Base-by-base conservation (phyloP, 345 rosid genomes). In the Microcos paniculata region DNA sequence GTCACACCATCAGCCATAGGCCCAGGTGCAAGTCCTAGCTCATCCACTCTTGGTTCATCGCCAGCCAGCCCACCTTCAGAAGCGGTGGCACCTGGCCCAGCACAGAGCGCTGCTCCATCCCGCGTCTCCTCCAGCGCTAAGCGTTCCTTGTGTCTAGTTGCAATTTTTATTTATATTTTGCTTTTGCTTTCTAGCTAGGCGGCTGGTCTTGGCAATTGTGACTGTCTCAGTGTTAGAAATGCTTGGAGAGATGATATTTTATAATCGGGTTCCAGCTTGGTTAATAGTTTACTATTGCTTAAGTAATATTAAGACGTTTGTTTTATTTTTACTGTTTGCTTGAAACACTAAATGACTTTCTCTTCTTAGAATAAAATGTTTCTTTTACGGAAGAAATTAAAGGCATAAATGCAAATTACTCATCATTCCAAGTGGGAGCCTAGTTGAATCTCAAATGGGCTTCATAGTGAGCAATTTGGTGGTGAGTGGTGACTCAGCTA, bases 1-100 rank as follows among this genome's bases (percentile, higher is more conserved):
- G 80, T 82, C 43, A 71, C 5, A 15, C 16, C 45, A 28, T n/a
- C 59, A 8, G 43, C 74, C 13, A 0, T 46, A 14, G 28, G 30
- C 30, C 74, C 74, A 12, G 24, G 30, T 10, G 48, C 62, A 30
- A 51, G 66, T 16, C 73, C 56, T 31, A 52, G 45, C 30, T 26
- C 61, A 31, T 7, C 79, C 53, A 18, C 58, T 12, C 23, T 62
- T 19, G 38, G 69, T 33, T 71, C 71, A 18, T 56, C 71, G 31
- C 18, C 72, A 8, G 51, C 57, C 8, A 30, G 38, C 30, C 56
- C 77, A 62, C 67, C 78, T 11, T 68, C 73, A 43, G 78, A 73
- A 2, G 46, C 61, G 1, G 15, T 30, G 40, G 69, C 79, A n/a
- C 74, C 76, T 11, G 48, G 6, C 30, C 81, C 76, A 24, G 76